A percentile compares a stretch with the other conserved stretches of the same genome.
Evolutionary conservation across 2,329 filamentous ascomycete genomes (phyloP).

Genomic region (Colletotrichum simmondsii): DNA sequence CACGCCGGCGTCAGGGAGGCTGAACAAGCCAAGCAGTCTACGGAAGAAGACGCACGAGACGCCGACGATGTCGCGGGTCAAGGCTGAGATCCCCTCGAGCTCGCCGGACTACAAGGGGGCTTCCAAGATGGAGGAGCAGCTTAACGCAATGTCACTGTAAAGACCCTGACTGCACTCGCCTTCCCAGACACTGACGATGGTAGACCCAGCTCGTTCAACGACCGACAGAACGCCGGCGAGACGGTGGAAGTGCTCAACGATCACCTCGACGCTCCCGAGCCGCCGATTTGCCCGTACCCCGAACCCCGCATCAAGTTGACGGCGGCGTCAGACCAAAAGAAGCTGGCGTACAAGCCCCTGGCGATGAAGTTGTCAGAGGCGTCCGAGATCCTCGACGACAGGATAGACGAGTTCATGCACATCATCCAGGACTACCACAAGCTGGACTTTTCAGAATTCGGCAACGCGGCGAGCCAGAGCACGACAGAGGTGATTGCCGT

Average conservation of each 20-base stretch:
- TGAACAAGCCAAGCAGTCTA: conserved; percentile 41
- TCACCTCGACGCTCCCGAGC: conserved; percentile 73
- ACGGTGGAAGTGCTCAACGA: conserved; percentile 85
- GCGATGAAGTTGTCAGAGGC: conserved; percentile 94
- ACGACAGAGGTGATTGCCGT: conserved; percentile 90
- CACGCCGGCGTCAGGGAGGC: conserved; percentile 57
- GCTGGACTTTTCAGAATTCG: conserved; percentile 84
- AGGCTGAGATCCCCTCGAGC: conserved; percentile 55
- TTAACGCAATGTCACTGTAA: conserved; percentile 50
- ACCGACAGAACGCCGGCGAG: conserved; percentile 83
- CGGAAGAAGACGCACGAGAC: conserved; percentile 55
- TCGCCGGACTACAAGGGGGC: conserved; percentile 54
- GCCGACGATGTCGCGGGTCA: conserved; percentile 58
- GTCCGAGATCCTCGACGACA: conserved; percentile 92
- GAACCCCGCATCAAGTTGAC: conserved; percentile 86
- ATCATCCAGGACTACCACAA: conserved; percentile 79
- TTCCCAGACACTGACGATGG: neutral
- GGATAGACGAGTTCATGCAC: conserved; percentile 89
- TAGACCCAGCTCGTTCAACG: conserved; percentile 75
- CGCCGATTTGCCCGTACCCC: conserved; percentile 76
- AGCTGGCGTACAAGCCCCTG: conserved; percentile 91
- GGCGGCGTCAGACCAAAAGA: conserved; percentile 88
- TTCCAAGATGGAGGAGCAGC: conserved; percentile 52
- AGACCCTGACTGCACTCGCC: no score
- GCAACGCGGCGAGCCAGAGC: conserved; percentile 85